phyloP scores from a whole-genome alignment of 352 stramenopile genomes.

The Thraustochytrium sp. region DNA sequence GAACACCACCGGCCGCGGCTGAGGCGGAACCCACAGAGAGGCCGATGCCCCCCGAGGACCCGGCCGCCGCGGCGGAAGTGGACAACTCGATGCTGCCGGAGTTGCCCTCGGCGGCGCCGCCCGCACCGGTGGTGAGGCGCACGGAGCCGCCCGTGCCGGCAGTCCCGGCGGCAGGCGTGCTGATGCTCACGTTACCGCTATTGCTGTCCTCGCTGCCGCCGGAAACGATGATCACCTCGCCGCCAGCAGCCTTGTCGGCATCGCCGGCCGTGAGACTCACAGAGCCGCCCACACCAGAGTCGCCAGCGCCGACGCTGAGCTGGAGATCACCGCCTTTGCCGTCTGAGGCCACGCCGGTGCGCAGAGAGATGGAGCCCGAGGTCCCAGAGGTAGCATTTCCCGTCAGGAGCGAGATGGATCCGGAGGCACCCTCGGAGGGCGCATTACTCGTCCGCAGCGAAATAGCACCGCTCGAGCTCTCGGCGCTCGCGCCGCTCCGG shows the following conservation, averaged over 20 bases:
- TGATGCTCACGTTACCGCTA: neutral
- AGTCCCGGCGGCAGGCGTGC: neutral
- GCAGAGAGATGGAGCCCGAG: neutral
- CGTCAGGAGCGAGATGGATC: neutral
- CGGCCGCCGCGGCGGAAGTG: neutral
- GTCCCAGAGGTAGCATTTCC: neutral
- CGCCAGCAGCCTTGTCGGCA: neutral
- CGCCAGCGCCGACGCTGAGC: constrained; percentile 6
- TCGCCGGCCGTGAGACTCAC: constrained; percentile 20
- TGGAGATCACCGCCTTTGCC: neutral
- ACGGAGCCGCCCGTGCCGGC: neutral
- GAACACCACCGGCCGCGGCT: neutral
- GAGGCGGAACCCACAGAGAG: neutral
- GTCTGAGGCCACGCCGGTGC: neutral
- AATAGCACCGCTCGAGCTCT: neutral
- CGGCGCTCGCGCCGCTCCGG: neutral
- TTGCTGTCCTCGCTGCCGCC: neutral
- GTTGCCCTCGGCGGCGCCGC: neutral
- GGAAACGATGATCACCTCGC: neutral
- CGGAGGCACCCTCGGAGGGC: neutral
- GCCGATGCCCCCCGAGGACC: neutral
- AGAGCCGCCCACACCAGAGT: constrained; percentile 54
- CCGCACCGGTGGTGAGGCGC: neutral
- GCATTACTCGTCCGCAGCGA: neutral
- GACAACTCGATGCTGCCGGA: neutral